Conservation (phyloP, 257 asterid genomes). For the Echium plantagineum region DNA sequence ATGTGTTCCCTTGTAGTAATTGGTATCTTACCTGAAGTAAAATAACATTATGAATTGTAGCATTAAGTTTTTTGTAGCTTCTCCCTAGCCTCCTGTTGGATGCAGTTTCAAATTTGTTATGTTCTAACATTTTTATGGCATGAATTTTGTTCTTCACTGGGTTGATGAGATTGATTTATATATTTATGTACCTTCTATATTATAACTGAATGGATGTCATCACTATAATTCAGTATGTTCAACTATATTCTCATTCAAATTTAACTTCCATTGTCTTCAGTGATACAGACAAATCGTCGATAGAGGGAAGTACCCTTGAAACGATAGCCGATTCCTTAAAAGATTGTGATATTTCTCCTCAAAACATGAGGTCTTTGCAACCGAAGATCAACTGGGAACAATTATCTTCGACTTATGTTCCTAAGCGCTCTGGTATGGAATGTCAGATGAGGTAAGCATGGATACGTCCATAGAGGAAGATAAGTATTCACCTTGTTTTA, state of each 20-base stretch:
- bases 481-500: too few species aligned
- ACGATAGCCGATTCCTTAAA: conserved; percentile 41
- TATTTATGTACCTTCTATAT: background rate
- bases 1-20: too few species aligned
- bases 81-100: too few species aligned
- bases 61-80: too few species aligned
- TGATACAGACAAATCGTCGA: conserved; percentile 37
- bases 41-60: too few species aligned
- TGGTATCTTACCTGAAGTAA: too few species aligned
- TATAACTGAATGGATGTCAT: too few species aligned
- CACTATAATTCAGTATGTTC: too few species aligned
- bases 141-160: too few species aligned
- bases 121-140: too few species aligned
- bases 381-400: conserved; percentile 88
- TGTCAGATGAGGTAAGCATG: conserved; percentile 64
- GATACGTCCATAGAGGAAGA: conserved; percentile 1
- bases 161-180: background rate
- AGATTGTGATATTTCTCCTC: conserved; percentile 58
- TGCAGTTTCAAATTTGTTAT: too few species aligned
- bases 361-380: conserved; percentile 54
- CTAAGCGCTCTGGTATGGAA: conserved; percentile 74
- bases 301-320: conserved; percentile 42
- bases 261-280: conserved; percentile 27
- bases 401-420: conserved; percentile 65
- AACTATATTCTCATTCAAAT: too few species aligned